Evolutionary conservation across 257 asterid genomes (phyloP).

Genomic region (Solanum paucissectum): DNA sequence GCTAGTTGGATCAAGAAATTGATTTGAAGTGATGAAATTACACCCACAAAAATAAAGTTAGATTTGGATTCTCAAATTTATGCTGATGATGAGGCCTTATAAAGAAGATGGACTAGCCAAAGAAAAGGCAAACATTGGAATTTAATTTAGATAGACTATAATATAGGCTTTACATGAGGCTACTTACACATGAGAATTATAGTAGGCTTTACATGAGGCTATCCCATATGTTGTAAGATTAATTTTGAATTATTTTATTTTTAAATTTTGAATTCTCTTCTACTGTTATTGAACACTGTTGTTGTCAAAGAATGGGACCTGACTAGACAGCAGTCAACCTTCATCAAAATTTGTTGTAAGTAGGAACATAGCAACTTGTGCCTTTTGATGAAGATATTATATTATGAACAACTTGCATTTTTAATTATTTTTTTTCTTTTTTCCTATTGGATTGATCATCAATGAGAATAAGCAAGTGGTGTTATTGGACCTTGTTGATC

Average conservation of each 20-base stretch:
- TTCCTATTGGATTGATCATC: neutral
- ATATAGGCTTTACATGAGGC: too few relatives aligned
- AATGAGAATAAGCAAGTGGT: neutral
- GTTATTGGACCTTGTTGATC: neutral
- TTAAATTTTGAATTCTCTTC: too few relatives aligned
- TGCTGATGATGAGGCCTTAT: neutral
- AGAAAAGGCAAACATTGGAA: neutral
- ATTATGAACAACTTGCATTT: neutral
- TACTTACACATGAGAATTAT: too few relatives aligned
- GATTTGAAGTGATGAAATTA: neutral
- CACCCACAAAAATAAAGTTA: constrained; percentile 1
- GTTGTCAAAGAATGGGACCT: neutral
- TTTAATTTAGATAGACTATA: too few relatives aligned
- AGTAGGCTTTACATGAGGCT: neutral
- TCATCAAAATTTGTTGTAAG: neutral
- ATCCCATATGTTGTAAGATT: neutral
- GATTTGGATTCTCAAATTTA: neutral
- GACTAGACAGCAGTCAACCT: neutral
- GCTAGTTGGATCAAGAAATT: neutral
- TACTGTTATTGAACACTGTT: neutral
- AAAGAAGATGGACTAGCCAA: neutral
- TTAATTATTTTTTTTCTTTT: neutral
- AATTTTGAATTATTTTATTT: too few relatives aligned
- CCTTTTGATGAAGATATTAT: neutral
- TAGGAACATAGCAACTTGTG: neutral